Conservation (phyloP, 371 early-diverging fungal genomes). For the Rhizopus stolonifer region DNA sequence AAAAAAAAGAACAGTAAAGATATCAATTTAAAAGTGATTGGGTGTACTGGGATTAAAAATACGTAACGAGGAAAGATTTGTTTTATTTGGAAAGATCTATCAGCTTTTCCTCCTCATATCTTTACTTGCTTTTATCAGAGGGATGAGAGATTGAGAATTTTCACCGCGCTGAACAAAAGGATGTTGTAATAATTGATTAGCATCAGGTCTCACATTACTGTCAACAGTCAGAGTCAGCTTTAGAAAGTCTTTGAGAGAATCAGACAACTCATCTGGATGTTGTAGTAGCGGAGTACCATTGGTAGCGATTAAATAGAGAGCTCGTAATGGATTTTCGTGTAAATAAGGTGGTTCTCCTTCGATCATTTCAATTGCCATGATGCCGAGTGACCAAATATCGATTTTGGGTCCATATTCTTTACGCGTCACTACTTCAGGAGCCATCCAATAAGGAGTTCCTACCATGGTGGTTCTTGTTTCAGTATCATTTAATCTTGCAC, state of each 20-base stretch:
- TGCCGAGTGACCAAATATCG: constrained; percentile 98
- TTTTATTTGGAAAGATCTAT: no score
- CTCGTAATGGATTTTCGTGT: constrained; percentile 83
- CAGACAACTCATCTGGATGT: constrained; percentile 78
- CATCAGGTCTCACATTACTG: constrained; percentile 78
- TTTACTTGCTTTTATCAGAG: constrained; percentile 83
- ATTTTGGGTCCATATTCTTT: constrained; percentile 92
- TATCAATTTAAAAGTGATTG: no score
- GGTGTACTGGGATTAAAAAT: no score
- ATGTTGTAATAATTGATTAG: constrained; percentile 76
- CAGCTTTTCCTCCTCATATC: constrained; percentile 38
- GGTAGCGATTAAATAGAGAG: constrained; percentile 92
- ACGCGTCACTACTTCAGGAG: constrained; percentile 93
- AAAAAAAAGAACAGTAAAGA: background rate
- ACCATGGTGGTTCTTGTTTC: constrained; percentile 87
- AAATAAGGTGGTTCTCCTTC: constrained; percentile 97
- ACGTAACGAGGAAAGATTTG: no score
- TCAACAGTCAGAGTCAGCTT: constrained; percentile 78
- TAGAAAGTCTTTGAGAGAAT: constrained; percentile 82
- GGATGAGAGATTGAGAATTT: constrained; percentile 78
- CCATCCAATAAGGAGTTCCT: constrained; percentile 96
- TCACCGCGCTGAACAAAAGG: constrained; percentile 87
- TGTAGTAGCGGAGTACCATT: constrained; percentile 93
- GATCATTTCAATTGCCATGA: constrained; percentile 94
- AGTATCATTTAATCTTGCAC: constrained; percentile 84